Evolutionary conservation across 2,329 filamentous ascomycete genomes (phyloP).

Genomic region (Nothophaeocryptopus gaeumannii): DNA sequence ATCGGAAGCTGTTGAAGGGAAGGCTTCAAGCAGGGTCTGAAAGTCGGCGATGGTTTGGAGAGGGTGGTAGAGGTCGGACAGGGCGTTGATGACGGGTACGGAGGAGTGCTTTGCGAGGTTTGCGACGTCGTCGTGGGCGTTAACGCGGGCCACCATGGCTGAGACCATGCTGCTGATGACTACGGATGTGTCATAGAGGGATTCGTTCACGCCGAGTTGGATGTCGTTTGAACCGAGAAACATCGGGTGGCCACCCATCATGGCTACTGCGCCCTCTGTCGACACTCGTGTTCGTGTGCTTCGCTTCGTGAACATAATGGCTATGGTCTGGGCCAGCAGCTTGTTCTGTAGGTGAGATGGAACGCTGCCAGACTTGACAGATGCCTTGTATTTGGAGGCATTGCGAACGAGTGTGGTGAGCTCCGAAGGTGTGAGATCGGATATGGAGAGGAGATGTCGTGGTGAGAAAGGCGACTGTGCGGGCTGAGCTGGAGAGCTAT

Average conservation of each 20-base stretch:
- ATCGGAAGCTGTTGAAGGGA: constrained; percentile 46
- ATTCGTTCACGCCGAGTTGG: constrained; percentile 93
- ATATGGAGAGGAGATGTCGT: constrained; percentile 88
- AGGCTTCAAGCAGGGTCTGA: constrained; percentile 80
- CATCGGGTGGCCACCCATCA: constrained; percentile 91
- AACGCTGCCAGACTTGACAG: constrained; percentile 65
- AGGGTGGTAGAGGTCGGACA: constrained; percentile 89
- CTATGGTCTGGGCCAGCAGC: constrained; percentile 75
- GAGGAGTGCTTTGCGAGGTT: constrained; percentile 48
- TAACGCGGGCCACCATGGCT: constrained; percentile 51
- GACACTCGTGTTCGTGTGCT: constrained; percentile 91
- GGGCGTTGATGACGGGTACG: constrained; percentile 53
- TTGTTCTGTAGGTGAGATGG: constrained; percentile 60
- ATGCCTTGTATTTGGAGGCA: constrained; percentile 71
- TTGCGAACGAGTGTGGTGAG: constrained; percentile 79
- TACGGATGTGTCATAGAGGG: constrained; percentile 83
- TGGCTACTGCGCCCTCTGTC: constrained; percentile 84
- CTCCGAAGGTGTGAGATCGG: constrained; percentile 76
- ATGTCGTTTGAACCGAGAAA: constrained; percentile 96
- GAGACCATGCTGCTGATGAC: constrained; percentile 77
- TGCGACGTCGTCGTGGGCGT: constrained; percentile 51
- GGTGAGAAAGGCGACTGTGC: constrained; percentile 60
- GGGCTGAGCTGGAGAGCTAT: constrained; percentile 32
- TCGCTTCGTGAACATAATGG: constrained; percentile 96
- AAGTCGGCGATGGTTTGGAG: constrained; percentile 94